These are phyloP conservation scores for Durusdinium trenchii DNA, from an alignment of 73 alveolate genomes.

Conservation along the genomic window DNA sequence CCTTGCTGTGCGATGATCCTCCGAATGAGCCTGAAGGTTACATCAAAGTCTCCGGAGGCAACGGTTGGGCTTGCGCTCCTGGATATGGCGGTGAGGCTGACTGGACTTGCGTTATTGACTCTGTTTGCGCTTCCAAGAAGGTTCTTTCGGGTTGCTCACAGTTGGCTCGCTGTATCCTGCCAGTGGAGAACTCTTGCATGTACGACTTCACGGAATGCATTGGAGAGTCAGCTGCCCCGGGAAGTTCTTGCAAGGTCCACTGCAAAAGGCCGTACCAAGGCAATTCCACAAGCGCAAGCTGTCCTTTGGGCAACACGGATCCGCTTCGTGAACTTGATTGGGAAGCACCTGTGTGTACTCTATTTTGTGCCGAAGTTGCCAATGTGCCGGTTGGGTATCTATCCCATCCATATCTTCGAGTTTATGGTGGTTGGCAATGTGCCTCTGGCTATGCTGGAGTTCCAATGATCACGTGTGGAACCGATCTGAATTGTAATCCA, in stretches of 20 bases:
- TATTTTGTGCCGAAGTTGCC: slow-evolving; percentile 38
- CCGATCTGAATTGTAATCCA: slow-evolving; percentile 63
- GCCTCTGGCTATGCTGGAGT: slow-evolving; percentile 50
- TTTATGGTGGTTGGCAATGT: slow-evolving; percentile 82
- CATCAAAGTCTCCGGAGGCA: slow-evolving; percentile 23
- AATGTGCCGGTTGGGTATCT: slow-evolving; percentile 76
- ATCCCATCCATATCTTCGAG: slow-evolving; percentile 69
- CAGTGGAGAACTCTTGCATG: slow-evolving; percentile 55
- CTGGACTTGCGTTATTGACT: slow-evolving; percentile 82
- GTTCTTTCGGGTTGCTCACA: slow-evolving; percentile 70
- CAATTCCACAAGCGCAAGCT: slow-evolving; percentile 64
- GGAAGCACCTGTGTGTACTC: slow-evolving; percentile 47
- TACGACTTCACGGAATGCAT: slow-evolving; percentile 60
- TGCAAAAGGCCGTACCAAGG: slow-evolving; percentile 64
- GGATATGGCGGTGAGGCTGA: slow-evolving; percentile 76
- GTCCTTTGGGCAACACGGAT: slow-evolving; percentile 66
- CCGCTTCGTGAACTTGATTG: slow-evolving; percentile 52
- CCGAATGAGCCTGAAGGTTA: slow-evolving; percentile 91
- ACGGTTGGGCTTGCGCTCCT: slow-evolving; percentile 93
- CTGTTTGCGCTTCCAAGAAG: slow-evolving; percentile 83
- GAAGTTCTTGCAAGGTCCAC: slow-evolving; percentile 42
- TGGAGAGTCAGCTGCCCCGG: slow-evolving; percentile 63
- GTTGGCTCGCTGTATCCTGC: slow-evolving; percentile 74
- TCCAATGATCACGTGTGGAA: slow-evolving; percentile 32
- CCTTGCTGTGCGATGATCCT: slow-evolving; percentile 80